Evolutionary conservation across 2,329 filamentous ascomycete species (phyloP).

Genomic region (Microcyclospora tardicrescens): DNA sequence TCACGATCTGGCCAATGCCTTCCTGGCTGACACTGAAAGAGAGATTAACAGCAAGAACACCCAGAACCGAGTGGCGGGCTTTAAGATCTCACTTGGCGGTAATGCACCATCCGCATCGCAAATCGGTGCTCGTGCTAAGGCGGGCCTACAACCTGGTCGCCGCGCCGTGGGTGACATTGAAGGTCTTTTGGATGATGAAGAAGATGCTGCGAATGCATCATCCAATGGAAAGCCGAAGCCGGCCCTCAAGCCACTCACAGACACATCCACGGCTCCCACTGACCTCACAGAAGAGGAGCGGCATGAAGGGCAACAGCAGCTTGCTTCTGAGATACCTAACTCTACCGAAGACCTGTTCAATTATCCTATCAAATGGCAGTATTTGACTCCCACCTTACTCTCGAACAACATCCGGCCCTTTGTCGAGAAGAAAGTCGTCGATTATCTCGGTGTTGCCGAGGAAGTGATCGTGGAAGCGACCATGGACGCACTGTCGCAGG

Average conservation of each 20-base stretch:
- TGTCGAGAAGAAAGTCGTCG: conserved; percentile 95
- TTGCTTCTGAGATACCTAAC: conserved; percentile 81
- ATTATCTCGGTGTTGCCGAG: conserved; percentile 91
- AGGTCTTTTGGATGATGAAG: conserved; percentile 87
- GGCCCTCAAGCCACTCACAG: conserved; percentile 30
- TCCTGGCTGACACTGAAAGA: conserved; percentile 71
- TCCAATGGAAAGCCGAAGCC: conserved; percentile 16
- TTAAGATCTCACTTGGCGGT: conserved; percentile 86
- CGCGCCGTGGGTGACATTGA: conserved; percentile 75
- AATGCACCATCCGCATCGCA: conserved; percentile 30
- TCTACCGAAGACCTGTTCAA: conserved; percentile 77
- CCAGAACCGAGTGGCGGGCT: conserved; percentile 49
- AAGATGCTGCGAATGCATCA: conserved; percentile 68
- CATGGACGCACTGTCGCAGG: conserved; percentile 68
- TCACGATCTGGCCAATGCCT: conserved; percentile 75
- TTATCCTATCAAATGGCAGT: conserved; percentile 91
- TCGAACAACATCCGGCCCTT: conserved; percentile 82
- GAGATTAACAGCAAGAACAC: conserved; percentile 44
- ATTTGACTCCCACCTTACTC: conserved; percentile 68
- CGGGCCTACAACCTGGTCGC: conserved; percentile 30
- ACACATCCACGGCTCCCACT: conserved; percentile 48
- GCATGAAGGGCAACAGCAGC: conserved; percentile 62
- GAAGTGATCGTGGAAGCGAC: conserved; percentile 90
- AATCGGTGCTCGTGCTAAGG: conserved; percentile 48
- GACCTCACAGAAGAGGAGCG: conserved; percentile 82